These are phyloP conservation scores for Fusarium domesticum DNA, from an alignment of 2,329 filamentous ascomycete genomes.

Conservation along the genomic window DNA sequence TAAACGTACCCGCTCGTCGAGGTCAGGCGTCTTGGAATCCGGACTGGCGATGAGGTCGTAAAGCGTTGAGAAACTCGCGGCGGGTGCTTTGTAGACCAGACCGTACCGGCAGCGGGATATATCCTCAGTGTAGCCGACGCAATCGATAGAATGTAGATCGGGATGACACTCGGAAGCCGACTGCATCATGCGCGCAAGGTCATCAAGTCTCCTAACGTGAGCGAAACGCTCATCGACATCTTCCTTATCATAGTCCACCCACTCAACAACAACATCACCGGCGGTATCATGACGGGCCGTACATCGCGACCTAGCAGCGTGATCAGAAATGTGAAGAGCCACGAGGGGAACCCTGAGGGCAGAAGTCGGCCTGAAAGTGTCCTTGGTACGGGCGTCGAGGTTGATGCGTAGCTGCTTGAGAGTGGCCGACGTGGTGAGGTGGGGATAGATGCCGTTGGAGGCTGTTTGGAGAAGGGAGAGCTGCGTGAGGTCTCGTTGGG, in stretches of 20 bases:
- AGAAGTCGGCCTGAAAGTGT: conserved; percentile 42
- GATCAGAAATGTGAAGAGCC: conserved; percentile 27
- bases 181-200: conserved; percentile 47
- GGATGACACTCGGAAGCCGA: conserved; percentile 44
- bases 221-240: conserved; percentile 41
- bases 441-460: conserved; percentile 41
- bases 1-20: conserved; percentile 42
- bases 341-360: conserved; percentile 39
- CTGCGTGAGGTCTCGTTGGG: conserved; percentile 40
- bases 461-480: conserved; percentile 43
- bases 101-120: conserved; percentile 39
- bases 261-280: conserved; percentile 42
- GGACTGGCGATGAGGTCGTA: conserved; percentile 39
- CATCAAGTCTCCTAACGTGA: conserved; percentile 45
- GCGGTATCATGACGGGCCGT: conserved; percentile 35
- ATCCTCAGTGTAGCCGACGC: conserved; percentile 47
- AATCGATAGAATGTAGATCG: conserved; percentile 47
- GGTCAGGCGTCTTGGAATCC: conserved; percentile 43
- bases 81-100: conserved; percentile 41
- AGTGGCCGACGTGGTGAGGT: conserved; percentile 41
- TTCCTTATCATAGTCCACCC: conserved; percentile 45
- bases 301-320: conserved; percentile 20
- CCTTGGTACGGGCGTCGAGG: conserved; percentile 41
- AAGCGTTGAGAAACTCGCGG: conserved; percentile 37
- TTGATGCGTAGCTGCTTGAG: conserved; percentile 48